Conservation (phyloP, 2,329 filamentous ascomycete species). For the Colletotrichum sp. region DNA sequence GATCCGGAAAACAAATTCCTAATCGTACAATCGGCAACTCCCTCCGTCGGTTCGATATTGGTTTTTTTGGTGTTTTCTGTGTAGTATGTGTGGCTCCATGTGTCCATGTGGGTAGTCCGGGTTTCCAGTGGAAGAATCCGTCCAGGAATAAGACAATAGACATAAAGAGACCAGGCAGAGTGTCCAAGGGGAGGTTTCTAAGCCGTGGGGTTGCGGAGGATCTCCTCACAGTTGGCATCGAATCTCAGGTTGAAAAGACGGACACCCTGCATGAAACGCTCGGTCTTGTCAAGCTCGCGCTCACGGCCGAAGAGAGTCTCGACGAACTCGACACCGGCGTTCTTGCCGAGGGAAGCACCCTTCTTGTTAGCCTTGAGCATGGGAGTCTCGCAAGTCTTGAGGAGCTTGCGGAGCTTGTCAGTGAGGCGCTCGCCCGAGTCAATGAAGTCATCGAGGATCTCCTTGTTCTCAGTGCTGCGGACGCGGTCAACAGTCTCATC, state of each 20-base stretch:
- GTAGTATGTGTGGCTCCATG: background rate
- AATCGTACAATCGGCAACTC: slow-evolving; percentile 21
- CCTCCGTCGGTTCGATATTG: slow-evolving; percentile 14
- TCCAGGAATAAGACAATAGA: background rate
- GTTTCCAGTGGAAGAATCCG: background rate
- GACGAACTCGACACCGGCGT: slow-evolving; percentile 93
- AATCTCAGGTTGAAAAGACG: slow-evolving; percentile 92
- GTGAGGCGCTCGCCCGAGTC: slow-evolving; percentile 86
- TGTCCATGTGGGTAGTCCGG: background rate
- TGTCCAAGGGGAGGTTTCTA: background rate
- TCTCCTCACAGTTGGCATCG: slow-evolving; percentile 93
- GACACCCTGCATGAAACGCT: slow-evolving; percentile 90
- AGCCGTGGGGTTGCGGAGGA: slow-evolving; percentile 67
- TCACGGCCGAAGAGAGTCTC: slow-evolving; percentile 94
- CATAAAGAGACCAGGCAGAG: slow-evolving; percentile 21
- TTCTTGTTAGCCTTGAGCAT: slow-evolving; percentile 88
- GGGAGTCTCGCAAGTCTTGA: slow-evolving; percentile 90
- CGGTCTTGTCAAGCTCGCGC: slow-evolving; percentile 85
- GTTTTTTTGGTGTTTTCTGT: slow-evolving; percentile 3
- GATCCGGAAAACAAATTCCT: slow-evolving; percentile 17
- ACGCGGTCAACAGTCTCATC: slow-evolving; percentile 79
- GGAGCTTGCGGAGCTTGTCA: slow-evolving; percentile 81
- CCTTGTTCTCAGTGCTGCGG: slow-evolving; percentile 72
- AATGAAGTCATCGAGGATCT: slow-evolving; percentile 90
- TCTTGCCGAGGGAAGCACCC: slow-evolving; percentile 80